These are phyloP conservation scores for Fusarium bulbicola DNA, from an alignment of 2,329 filamentous ascomycete genomes.

Conservation along the genomic window DNA sequence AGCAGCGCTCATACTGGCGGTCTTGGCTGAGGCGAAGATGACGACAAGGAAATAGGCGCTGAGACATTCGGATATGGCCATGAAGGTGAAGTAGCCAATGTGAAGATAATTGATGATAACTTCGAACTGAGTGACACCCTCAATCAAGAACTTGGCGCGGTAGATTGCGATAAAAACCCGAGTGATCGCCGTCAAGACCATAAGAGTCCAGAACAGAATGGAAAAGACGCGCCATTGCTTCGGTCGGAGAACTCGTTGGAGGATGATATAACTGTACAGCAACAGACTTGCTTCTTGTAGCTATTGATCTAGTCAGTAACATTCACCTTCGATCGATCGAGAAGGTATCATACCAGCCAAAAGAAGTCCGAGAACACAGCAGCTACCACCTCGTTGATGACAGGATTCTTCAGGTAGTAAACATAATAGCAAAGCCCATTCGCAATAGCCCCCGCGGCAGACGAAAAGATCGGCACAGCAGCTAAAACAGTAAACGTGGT, in stretches of 20 bases:
- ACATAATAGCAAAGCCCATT: slow-evolving; percentile 54
- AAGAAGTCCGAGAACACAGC: slow-evolving; percentile 51
- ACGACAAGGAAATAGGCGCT: slow-evolving; percentile 52
- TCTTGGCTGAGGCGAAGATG: slow-evolving; percentile 47
- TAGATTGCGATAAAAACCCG: slow-evolving; percentile 52
- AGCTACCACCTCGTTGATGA: slow-evolving; percentile 44
- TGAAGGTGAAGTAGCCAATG: slow-evolving; percentile 52
- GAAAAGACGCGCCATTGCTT: slow-evolving; percentile 54
- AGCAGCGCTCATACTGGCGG: slow-evolving; percentile 35
- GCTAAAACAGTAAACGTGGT: slow-evolving; percentile 48
- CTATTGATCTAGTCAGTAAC: slow-evolving; percentile 22
- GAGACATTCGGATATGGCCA: slow-evolving; percentile 52
- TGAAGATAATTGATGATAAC: slow-evolving; percentile 50
- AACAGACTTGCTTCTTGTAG: slow-evolving; percentile 54
- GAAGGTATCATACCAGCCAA: slow-evolving; percentile 48
- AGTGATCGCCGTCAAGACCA: slow-evolving; percentile 60
- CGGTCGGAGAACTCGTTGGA: slow-evolving; percentile 59
- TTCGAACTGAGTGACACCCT: slow-evolving; percentile 32
- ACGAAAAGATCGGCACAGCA: slow-evolving; percentile 51
- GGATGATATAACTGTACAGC: slow-evolving; percentile 61
- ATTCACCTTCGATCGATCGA: fast-evolving
- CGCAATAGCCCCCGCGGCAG: slow-evolving; percentile 49
- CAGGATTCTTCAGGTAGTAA: slow-evolving; percentile 44
- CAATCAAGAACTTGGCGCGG: slow-evolving; percentile 45
- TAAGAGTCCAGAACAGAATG: slow-evolving; percentile 64